Evolutionary conservation across 1,139 yeast species (phyloP).

Genomic region (Yamadazyma jaroonii): DNA sequence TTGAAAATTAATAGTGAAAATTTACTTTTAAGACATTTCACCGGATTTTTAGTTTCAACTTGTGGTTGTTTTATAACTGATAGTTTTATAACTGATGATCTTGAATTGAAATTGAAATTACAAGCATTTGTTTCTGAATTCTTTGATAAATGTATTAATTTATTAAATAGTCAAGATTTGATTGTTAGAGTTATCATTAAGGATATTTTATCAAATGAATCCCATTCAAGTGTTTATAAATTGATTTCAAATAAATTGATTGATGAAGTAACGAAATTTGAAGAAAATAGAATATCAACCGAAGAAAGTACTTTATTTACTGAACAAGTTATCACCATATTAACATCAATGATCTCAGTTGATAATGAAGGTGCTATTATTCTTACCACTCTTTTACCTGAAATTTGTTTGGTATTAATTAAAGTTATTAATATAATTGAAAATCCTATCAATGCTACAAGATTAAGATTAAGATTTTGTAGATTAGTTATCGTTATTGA

Average conservation of each 20-base stretch:
- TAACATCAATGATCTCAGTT: slow-evolving; percentile 35
- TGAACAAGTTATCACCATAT: slow-evolving; percentile 39
- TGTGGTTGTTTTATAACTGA: slow-evolving; percentile 51
- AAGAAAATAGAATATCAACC: slow-evolving; percentile 22
- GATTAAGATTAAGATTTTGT: slow-evolving; percentile 59
- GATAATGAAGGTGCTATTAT: slow-evolving; percentile 39
- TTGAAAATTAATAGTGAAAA: slow-evolving; percentile 28
- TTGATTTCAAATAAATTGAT: slow-evolving; percentile 33
- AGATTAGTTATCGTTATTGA: slow-evolving; percentile 53
- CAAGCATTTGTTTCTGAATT: slow-evolving; percentile 37
- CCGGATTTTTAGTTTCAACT: slow-evolving; percentile 60
- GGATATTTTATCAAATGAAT: slow-evolving; percentile 45
- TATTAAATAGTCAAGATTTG: slow-evolving; percentile 50
- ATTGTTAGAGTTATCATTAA: slow-evolving; percentile 46
- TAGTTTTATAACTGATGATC: slow-evolving; percentile 24
- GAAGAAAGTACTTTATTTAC: slow-evolving; percentile 35
- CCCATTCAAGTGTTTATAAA: slow-evolving; percentile 44
- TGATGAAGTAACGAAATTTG: slow-evolving; percentile 22
- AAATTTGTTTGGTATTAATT: slow-evolving; percentile 27
- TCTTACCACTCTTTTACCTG: slow-evolving; percentile 33
- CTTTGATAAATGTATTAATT: slow-evolving; percentile 48
- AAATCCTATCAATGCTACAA: slow-evolving; percentile 35
- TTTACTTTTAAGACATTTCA: slow-evolving; percentile 53
- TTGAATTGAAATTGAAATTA: slow-evolving; percentile 24
- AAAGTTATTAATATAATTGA: slow-evolving; percentile 34